These are phyloP conservation scores for Colletotrichum sp. DNA, from an alignment of 2,329 filamentous ascomycete species.

Conservation along the genomic window DNA sequence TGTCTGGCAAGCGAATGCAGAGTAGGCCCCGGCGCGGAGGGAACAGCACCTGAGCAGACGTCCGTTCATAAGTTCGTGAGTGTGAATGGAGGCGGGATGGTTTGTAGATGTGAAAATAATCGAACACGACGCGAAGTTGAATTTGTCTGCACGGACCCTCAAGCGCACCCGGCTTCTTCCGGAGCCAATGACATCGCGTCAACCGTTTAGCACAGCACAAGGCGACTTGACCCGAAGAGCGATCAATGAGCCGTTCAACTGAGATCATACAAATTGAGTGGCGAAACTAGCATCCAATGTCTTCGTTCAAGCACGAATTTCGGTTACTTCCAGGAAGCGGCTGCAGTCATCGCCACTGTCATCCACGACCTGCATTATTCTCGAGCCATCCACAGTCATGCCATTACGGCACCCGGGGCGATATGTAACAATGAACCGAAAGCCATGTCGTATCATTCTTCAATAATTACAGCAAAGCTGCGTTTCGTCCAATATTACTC, in stretches of 20 bases:
- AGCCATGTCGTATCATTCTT: too few relatives aligned
- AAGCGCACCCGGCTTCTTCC: not conserved
- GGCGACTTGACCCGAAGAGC: not conserved
- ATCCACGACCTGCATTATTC: not conserved
- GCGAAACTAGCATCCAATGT: not conserved
- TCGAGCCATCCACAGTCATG: not conserved
- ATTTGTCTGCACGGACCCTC: not conserved
- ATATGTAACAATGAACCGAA: not conserved
- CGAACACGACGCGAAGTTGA: not conserved
- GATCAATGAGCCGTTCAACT: not conserved
- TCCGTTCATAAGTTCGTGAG: not conserved
- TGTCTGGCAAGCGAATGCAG: not conserved
- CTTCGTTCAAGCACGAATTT: not conserved
- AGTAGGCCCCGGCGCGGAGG: not conserved
- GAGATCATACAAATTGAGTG: not conserved
- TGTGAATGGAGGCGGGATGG: not conserved
- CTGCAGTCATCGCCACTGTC: accelerated
- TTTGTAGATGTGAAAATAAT: not conserved
- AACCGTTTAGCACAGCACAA: not conserved
- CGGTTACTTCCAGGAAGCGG: not conserved
- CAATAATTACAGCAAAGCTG: too few relatives aligned
- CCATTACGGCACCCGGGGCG: not conserved
- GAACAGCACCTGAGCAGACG: not conserved
- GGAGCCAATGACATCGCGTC: not conserved
- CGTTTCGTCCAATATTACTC: not conserved